Conservation (phyloP, 768 basidiomycete genomes). For the Mycena venus region DNA sequence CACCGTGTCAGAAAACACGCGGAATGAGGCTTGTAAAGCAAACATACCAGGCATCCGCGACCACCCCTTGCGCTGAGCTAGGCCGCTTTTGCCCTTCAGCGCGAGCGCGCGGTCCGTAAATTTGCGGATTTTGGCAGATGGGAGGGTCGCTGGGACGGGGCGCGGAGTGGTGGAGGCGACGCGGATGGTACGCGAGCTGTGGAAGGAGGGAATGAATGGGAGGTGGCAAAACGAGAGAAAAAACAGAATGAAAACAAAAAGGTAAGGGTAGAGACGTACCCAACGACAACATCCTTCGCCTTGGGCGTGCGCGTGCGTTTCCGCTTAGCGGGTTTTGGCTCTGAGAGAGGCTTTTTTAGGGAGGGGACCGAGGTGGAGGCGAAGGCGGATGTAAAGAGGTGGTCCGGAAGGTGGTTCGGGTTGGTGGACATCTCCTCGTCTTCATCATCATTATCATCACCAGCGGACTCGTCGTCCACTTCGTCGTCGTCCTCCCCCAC, state of each 20-base stretch:
- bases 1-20: neutral
- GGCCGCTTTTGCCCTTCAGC: slow-evolving; percentile 54
- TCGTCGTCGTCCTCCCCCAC: slow-evolving; percentile 43
- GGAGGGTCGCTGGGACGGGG: slow-evolving; percentile 57
- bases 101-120: slow-evolving; percentile 68
- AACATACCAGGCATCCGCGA: slow-evolving; percentile 69
- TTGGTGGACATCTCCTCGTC: slow-evolving; percentile 39
- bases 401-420: slow-evolving; percentile 72
- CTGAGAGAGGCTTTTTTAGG: slow-evolving; percentile 36
- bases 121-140: slow-evolving; percentile 61
- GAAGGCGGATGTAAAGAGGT: slow-evolving; percentile 73
- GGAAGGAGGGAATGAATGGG: slow-evolving; percentile 3
- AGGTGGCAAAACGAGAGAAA: neutral
- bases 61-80: slow-evolving; percentile 64
- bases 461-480: slow-evolving; percentile 41
- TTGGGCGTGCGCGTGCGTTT: slow-evolving; percentile 45
- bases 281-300: slow-evolving; percentile 66
- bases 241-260: no score
- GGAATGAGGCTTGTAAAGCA: neutral
- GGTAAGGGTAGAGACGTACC: no score
- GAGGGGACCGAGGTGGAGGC: slow-evolving; percentile 42
- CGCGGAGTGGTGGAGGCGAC: slow-evolving; percentile 42
- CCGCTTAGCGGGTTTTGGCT: slow-evolving; percentile 38
- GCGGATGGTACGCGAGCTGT: slow-evolving; percentile 68
- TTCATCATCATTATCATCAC: slow-evolving; percentile 33